Conservation (phyloP, 345 rosid genomes). For the Arabidopsis arenosa region DNA sequence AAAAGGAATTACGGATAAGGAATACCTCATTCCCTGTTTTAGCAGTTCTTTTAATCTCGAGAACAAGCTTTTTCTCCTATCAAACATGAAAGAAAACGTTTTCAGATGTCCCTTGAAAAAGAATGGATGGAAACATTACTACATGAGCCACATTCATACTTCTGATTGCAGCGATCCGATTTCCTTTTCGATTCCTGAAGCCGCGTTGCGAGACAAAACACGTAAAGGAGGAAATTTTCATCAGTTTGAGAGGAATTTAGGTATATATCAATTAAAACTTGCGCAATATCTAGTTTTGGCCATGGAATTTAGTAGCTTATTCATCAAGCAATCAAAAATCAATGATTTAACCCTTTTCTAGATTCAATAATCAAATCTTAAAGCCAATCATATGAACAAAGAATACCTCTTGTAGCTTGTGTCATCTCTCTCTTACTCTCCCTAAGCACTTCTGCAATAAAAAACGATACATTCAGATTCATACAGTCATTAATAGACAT, state of each 20-base stretch:
- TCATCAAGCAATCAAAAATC: conserved; percentile 1
- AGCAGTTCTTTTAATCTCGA: conserved; percentile 91
- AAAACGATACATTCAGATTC: conserved; percentile 9
- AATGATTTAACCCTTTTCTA: not conserved
- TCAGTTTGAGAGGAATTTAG: conserved; percentile 7
- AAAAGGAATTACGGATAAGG: not conserved
- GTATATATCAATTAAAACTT: not conserved
- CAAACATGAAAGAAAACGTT: conserved; percentile 31
- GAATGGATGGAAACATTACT: not conserved
- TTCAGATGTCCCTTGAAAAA: not conserved
- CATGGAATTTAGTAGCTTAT: not conserved
- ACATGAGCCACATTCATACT: conserved; percentile 52
- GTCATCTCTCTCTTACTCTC: conserved; percentile 93
- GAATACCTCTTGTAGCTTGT: conserved; percentile 86
- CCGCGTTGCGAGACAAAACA: not conserved
- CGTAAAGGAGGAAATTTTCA: not conserved
- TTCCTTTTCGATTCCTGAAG: conserved; percentile 90
- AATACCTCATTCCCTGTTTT: conserved; percentile 92
- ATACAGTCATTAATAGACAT: not conserved
- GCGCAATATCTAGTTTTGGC: not conserved
- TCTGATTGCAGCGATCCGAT: conserved; percentile 79
- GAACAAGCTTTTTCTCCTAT: conserved; percentile 95
- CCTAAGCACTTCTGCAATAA: conserved; percentile 77
- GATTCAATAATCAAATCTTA: not conserved
- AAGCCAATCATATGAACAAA: not conserved